Base-by-base conservation (phyloP, 495 filamentous ascomycete species). In the Penicillium canariense region DNA sequence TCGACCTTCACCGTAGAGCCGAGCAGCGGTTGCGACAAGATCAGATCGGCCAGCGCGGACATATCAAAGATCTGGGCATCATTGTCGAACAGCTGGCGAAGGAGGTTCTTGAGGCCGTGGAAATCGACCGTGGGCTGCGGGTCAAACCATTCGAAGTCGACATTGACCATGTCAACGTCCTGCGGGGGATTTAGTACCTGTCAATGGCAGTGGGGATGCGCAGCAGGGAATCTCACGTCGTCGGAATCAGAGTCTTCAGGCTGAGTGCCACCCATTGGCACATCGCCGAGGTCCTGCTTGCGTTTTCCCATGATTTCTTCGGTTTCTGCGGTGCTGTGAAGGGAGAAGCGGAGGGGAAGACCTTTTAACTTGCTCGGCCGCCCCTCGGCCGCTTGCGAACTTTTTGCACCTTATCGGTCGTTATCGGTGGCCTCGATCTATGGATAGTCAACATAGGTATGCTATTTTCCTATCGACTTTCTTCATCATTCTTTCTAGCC, bases 91-190 rank as follows among this genome's bases (percentile, higher is more conserved):
- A 99, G 82, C 68, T 97, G 94, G 25, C 91, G 88, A 25, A 97
- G 77, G 7, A 99, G 84, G 22, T 83, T 87, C 70, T 96, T 96
- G 58, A 96, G 77, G 30, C 95, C 95, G 71, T 97, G 91, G 71
- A 97, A 97, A 67, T 99, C 95, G 62, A 93, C 81, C 15, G 87
- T 81, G 5, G 89, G 78, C 61, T 96, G 87, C 54, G 92, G 93
- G 76, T 97, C 94, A 76, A 97, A 97, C 84, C 88, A 96, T 74
- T 97, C 95, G 70, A 99, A 99, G 43, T 97, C 93, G 22, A 97
- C 91, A 69, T 96, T 88, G 55, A 99, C 83, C 69, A 94, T 88
- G 70, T 95, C 86, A 59, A 87, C 84, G 45, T 96, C 89, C 90
- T 95, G 45, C n/a, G 10, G 34, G 5, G 5, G 46, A 39, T 48